Evolutionary conservation across 495 filamentous ascomycete genomes (phyloP), one percentile per base, ranked within the genome.

Genomic region (Sphaerosporella brunnea): DNA sequence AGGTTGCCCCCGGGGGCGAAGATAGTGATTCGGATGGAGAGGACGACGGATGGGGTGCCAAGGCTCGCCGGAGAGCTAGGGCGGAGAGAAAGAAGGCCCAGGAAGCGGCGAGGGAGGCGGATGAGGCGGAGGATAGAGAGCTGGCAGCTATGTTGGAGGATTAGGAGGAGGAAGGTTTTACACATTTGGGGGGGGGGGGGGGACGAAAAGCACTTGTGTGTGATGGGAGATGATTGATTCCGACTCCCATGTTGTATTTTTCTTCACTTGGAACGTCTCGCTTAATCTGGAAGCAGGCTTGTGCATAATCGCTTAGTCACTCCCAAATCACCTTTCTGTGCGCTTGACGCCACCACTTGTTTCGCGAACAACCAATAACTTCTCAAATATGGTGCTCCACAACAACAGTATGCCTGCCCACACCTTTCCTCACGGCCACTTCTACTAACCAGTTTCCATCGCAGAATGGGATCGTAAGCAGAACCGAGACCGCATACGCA

Each of bases 1-100:
- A 83, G 55, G 66, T 70, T 9, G 75, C 70, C 42, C 63, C 69
- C 23, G 90, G 90, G 63, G 70, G 73, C 49, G 75, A 83, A 1
- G 60, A 67, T 23, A 49, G 9, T 9, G 36, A 43, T 13, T 26
- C 51, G 4, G 37, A 42, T 25, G 36, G 38, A 23, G 50, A 53
- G 13, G 40, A 50, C 2, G 24, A 56, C 58, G 53, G 66, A n/a
- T 49, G 50, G 30, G 28, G 38, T 15, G 26, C 23, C n/a, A 43
- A 38, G 21, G 47, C 21, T 23, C 23, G 25, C 11, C 7, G 36
- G 18, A 3, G 46, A 15, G 46, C 11, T 13, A 42, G 24, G 43
- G 52, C 24, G 11, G 23, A 26, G 5, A 48, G 34, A 24, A 46
- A 61, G 23, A 48, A 66, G 30, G 62, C 65, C 11, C 62, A 54